Evolutionary conservation across 805 yeast genomes (phyloP).

Genomic region (Saccharomycopsis sp.): DNA sequence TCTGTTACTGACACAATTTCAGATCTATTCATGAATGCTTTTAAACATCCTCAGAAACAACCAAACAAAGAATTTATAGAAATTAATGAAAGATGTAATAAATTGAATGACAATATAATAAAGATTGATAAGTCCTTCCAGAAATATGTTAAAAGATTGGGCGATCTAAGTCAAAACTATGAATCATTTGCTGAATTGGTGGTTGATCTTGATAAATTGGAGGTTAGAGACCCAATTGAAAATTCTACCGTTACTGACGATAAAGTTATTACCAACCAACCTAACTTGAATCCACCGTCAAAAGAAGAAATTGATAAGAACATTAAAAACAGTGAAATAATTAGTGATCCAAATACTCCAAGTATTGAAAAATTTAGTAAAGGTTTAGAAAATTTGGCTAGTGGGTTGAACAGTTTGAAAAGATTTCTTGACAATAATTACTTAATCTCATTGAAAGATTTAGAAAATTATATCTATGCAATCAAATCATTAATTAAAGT

Average conservation of each 20-base stretch:
- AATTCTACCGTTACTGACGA: not conserved
- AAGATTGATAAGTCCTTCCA: conserved; percentile 74
- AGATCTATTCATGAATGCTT: conserved; percentile 90
- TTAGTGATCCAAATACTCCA: conserved; percentile 27
- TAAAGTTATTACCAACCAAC: conserved; percentile 6
- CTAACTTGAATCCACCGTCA: conserved; percentile 6
- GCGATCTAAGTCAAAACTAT: conserved; percentile 67
- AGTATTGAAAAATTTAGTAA: conserved; percentile 34
- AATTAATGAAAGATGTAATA: conserved; percentile 74
- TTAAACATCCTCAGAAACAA: conserved; percentile 50
- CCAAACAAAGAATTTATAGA: conserved; percentile 72
- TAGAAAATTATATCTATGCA: conserved; percentile 71
- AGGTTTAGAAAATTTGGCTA: conserved; percentile 38
- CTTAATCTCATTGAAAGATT: conserved; percentile 73
- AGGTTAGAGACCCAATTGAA: conserved; percentile 29
- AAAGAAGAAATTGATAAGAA: conserved; percentile 14
- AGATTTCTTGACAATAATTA: conserved; percentile 68
- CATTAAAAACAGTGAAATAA: conserved; percentile 24
- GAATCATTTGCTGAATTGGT: conserved; percentile 65
- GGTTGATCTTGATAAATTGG: conserved; percentile 54
- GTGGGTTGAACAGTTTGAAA: conserved; percentile 37
- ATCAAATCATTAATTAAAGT: conserved; percentile 65
- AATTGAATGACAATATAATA: conserved; percentile 73
- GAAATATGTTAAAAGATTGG: conserved; percentile 64
- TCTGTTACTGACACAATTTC: conserved; percentile 59